Conservation (phyloP, 2,329 filamentous ascomycete species). For the Mariannaea sp. region DNA sequence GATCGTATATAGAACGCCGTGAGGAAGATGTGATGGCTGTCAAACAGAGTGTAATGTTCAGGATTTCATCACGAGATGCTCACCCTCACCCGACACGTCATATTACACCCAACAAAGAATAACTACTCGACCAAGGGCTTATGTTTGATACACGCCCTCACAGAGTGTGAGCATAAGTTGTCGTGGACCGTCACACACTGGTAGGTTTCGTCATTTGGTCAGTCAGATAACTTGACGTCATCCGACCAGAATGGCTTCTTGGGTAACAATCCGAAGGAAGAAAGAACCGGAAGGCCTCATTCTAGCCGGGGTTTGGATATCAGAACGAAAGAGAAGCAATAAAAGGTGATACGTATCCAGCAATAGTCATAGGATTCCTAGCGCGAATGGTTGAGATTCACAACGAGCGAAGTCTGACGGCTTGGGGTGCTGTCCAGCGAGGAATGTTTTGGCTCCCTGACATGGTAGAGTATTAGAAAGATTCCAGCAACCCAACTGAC, state of each 20-base stretch:
- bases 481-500: background rate
- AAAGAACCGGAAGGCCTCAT: background rate
- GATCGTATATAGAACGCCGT: background rate
- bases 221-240: background rate
- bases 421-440: background rate
- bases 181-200: too few species aligned
- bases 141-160: slow-evolving; percentile 1
- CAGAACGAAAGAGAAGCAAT: background rate
- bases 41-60: slow-evolving; percentile 1
- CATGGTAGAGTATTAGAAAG: background rate
- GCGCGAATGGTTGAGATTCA: background rate
- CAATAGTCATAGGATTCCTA: too few species aligned
- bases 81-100: slow-evolving; percentile 7
- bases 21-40: background rate
- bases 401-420: background rate
- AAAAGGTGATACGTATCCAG: background rate
- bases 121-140: slow-evolving; percentile 1
- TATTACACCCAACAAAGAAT: slow-evolving; percentile 10
- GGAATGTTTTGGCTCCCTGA: background rate
- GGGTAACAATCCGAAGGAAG: background rate
- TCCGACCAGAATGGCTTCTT: slow-evolving; percentile 1
- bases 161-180: background rate
- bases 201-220: background rate
- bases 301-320: too few species aligned
- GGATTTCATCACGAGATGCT: background rate